Base-by-base conservation (phyloP, 78 protist genomes). In the Emiliania huxleyi region DNA sequence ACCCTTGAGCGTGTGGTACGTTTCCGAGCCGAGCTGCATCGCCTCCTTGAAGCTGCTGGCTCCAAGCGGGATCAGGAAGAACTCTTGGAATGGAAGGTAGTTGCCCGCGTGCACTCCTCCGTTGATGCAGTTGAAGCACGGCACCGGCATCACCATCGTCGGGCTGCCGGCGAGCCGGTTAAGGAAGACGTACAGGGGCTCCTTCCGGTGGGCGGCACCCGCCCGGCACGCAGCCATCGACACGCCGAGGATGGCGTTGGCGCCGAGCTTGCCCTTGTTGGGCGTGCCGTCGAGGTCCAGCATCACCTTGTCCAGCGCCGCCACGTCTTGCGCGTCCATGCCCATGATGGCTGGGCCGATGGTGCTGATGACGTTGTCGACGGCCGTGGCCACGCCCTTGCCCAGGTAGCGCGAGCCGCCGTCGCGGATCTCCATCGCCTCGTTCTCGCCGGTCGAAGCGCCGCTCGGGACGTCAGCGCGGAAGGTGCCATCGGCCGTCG, bases 91-190 rank as follows among this genome's bases (percentile, higher is more conserved):
- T 33, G 87, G 40, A 23, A 77, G 87, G 84, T 93, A 55, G 97
- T 97, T 98, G 90, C 99, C 99, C 42, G 99, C 99, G 96, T 99
- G 99, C 73, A 62, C 43, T 81, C 99, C 87, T 46, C 99, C 99
- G 96, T 99, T 99, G 97, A 99, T 97, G 79, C 99, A 97, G 97
- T 99, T 99, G 96, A 99, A 94, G 77, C 95, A 94, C 73, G 99
- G 99, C 89, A 75, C 97, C 93, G 97, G 99, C n/a, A 93, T 98
- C 90, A 94, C 90, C 49, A 94, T 5, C n/a, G n/a, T n/a, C 44
- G 23, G 5, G 62, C 69, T 73, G 73, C 98, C 99, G 37, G 97
- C 94, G 73, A 97, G 93, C 40, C 93, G 88, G 40, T 96, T 95
- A 48, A 97, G 93, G 98, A 96, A 96, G 84, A 92, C 69, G 98